Percentiles rank a stretch among this genome's conserved stretches.
Evolutionary conservation across 1,284 basidiomycete genomes (phyloP).

Genomic region (Fomitiporia mediterranea): DNA sequence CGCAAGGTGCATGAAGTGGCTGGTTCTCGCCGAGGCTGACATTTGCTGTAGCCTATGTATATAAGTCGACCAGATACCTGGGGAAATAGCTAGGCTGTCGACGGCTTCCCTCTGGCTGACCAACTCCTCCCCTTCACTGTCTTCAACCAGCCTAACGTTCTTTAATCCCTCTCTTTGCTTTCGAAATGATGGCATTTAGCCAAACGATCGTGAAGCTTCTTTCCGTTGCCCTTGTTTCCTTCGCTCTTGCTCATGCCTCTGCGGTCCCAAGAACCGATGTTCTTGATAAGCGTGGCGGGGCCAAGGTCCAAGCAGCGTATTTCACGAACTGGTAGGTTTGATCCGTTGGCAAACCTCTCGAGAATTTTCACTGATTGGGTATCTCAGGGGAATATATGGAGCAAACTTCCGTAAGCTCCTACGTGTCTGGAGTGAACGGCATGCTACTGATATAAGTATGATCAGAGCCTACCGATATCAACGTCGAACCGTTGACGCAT

Average conservation of each 20-base stretch:
- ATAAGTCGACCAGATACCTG: background rate
- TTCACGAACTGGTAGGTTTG: conserved; percentile 56
- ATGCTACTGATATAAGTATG: conserved; percentile 19
- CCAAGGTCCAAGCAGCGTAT: conserved; percentile 56
- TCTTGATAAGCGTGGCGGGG: conserved; percentile 43
- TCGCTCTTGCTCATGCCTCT: conserved; percentile 3
- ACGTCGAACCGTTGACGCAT: conserved; percentile 57
- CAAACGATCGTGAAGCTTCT: background rate
- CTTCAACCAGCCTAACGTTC: background rate
- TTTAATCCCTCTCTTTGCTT: background rate
- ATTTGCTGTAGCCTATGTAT: background rate
- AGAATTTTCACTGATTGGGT: conserved; percentile 20
- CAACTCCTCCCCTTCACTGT: background rate
- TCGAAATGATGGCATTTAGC: background rate
- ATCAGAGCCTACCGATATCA: conserved; percentile 57
- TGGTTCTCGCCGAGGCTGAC: background rate
- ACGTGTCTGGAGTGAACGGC: conserved; percentile 4
- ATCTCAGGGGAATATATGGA: conserved; percentile 72
- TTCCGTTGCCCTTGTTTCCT: background rate
- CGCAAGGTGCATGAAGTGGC: background rate
- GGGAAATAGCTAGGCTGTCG: background rate
- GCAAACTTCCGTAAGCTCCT: conserved; percentile 63
- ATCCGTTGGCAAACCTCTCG: conserved; percentile 2
- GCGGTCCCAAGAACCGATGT: conserved; percentile 29
- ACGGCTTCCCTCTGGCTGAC: conserved; percentile 2